Evolutionary conservation across 192 early-diverging fungal species (phyloP).

Genomic region (Coemansia interrupta): DNA sequence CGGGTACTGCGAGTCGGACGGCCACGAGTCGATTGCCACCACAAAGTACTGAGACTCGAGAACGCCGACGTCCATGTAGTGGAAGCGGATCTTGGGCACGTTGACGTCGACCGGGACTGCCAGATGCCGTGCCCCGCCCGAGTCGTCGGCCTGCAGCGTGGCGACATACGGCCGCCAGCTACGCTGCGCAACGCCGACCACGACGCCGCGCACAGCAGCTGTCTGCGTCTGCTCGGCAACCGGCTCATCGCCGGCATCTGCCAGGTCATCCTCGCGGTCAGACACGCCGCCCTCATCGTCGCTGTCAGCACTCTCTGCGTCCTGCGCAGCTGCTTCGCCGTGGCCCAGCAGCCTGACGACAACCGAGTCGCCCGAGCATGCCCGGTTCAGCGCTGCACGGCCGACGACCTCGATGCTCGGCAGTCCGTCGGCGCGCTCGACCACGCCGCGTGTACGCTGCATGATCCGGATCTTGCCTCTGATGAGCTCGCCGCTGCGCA

Average conservation of each 20-base stretch:
- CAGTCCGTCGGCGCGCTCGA: conserved; percentile 38
- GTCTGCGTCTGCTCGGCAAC: background rate
- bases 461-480: conserved; percentile 37
- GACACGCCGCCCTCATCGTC: background rate
- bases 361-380: conserved; percentile 61
- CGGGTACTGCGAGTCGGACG: conserved; percentile 66
- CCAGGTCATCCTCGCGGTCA: conserved; percentile 1
- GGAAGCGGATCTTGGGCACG: conserved; percentile 75
- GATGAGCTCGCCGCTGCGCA: conserved; percentile 39
- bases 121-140: conserved; percentile 57
- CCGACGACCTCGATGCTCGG: conserved; percentile 63
- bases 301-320: background rate
- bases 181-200: conserved; percentile 62
- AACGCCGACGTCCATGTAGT: conserved; percentile 57
- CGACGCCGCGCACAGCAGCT: conserved; percentile 29
- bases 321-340: background rate
- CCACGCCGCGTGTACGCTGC: conserved; percentile 21
- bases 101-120: conserved; percentile 63
- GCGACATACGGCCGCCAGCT: conserved; percentile 77
- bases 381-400: conserved; percentile 51
- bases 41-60: conserved; percentile 65
- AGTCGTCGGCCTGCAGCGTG: conserved; percentile 61
- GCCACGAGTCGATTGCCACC: conserved; percentile 71
- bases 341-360: conserved; percentile 58
- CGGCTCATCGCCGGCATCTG: conserved; percentile 4